Conservation (phyloP, 768 basidiomycete genomes). For the Trametes elegans region DNA sequence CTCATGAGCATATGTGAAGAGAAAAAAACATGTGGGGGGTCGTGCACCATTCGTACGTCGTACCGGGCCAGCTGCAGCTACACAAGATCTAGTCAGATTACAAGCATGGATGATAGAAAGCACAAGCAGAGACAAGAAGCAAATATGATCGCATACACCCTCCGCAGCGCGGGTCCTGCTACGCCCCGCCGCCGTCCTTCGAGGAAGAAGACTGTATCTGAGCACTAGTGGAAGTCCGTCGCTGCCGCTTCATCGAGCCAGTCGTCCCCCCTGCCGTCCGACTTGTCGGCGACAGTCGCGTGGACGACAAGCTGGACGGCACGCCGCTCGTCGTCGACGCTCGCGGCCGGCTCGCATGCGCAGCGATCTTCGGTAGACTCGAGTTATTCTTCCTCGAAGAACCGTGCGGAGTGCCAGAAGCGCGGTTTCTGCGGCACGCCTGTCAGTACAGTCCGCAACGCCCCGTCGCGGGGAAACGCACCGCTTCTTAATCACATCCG, state of each 20-base stretch:
- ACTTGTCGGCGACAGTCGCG: constrained; percentile 38
- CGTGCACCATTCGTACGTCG: constrained; percentile 8
- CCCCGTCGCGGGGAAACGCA: constrained; percentile 28
- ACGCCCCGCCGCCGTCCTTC: constrained; percentile 25
- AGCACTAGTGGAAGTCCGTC: constrained; percentile 68
- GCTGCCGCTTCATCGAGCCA: constrained; percentile 70
- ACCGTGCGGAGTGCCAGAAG: constrained; percentile 69
- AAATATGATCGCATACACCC: constrained; percentile 24
- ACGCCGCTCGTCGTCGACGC: constrained; percentile 63
- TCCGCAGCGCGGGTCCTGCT: constrained; percentile 21
- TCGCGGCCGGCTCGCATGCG: constrained; percentile 69
- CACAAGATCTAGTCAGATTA: constrained; percentile 26
- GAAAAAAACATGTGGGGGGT: constrained; percentile 6
- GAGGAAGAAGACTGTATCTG: constrained; percentile 40
- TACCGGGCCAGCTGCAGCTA: constrained; percentile 13
- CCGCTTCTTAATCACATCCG: constrained; percentile 97
- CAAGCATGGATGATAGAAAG: constrained; percentile 21
- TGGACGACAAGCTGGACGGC: constrained; percentile 44
- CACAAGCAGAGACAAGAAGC: constrained; percentile 36
- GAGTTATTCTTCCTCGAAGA: constrained; percentile 61
- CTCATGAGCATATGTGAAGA: constrained; percentile 9
- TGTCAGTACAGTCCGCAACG: constrained; percentile 8
- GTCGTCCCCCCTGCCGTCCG: constrained; percentile 28
- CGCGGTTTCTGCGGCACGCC: constrained; percentile 59
- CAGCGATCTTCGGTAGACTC: constrained; percentile 70